phyloP scores from a whole-genome alignment of 345 rosid genomes.

The Hypericum perforatum region DNA sequence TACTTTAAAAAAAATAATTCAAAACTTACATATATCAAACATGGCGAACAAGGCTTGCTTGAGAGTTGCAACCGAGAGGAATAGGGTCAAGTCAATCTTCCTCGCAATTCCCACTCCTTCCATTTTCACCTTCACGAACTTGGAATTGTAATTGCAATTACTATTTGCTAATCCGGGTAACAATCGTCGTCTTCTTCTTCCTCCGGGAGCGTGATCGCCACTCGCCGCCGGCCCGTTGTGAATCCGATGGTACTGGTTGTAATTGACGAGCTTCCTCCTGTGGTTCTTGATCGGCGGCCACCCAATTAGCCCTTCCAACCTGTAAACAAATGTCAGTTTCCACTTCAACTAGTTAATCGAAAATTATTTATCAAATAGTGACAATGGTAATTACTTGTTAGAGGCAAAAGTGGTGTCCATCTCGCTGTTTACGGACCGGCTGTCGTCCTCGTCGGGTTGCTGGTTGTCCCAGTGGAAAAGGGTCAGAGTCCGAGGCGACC shows the following conservation, averaged over 20 bases:
- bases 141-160: neutral
- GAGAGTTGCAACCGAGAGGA: neutral
- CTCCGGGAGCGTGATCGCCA: neutral
- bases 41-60: neutral
- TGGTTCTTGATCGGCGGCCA: conserved; percentile 2
- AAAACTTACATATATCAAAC: neutral
- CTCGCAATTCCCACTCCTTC: neutral
- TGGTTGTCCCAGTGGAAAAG: conserved; percentile 21
- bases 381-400: conserved; percentile 12
- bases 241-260: neutral
- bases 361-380: neutral
- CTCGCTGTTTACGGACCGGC: conserved; percentile 1
- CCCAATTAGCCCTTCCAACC: neutral
- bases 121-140: conserved; percentile 1
- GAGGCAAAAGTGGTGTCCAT: conserved; percentile 7
- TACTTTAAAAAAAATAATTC: too few relatives aligned
- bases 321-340: neutral
- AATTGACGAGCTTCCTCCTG: neutral
- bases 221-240: neutral
- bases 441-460: conserved; percentile 18
- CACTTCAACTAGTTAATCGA: neutral
- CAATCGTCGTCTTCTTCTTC: conserved; percentile 8
- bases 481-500: conserved; percentile 23
- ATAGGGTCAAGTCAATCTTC: neutral
- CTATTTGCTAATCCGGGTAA: neutral